Percentiles rank a stretch among this genome's conserved stretches.
These are phyloP conservation scores for Penicillium daleae DNA, from an alignment of 495 filamentous ascomycete genomes.

Conservation along the genomic window DNA sequence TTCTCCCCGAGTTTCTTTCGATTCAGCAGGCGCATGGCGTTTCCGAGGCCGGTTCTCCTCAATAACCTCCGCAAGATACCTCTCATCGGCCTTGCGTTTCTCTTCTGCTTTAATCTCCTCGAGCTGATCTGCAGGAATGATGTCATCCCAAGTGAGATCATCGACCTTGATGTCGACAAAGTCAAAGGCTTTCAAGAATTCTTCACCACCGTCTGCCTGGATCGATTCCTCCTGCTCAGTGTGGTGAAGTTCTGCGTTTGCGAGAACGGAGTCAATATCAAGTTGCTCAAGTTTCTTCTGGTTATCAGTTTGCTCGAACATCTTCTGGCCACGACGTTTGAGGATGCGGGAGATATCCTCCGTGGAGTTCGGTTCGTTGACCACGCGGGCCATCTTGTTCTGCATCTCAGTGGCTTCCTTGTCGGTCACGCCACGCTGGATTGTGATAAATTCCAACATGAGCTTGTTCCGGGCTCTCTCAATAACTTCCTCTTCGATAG, in stretches of 20 bases:
- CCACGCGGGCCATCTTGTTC: conserved; percentile 64
- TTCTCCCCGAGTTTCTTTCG: conserved; percentile 78
- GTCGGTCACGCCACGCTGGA: conserved; percentile 94
- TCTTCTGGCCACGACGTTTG: conserved; percentile 89
- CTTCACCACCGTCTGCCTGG: conserved; percentile 87
- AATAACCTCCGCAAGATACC: conserved; percentile 78
- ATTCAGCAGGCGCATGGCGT: conserved; percentile 68
- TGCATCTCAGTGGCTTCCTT: conserved; percentile 74
- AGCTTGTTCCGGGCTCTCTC: conserved; percentile 96
- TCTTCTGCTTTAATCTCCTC: conserved; percentile 88
- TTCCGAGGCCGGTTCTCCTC: conserved; percentile 88
- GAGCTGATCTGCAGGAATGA: conserved; percentile 92
- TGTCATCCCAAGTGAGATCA: conserved; percentile 93
- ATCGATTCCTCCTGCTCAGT: conserved; percentile 89
- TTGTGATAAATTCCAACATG: conserved; percentile 97
- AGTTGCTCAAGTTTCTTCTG: conserved; percentile 95
- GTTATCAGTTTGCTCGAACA: conserved; percentile 96
- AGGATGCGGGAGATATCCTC: conserved; percentile 93
- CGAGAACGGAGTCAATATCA: conserved; percentile 96
- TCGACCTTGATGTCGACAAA: conserved; percentile 95
- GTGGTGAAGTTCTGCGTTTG: conserved; percentile 92
- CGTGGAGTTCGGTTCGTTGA: conserved; percentile 77
- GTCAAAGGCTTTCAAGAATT: conserved; percentile 86
- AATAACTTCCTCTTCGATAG: conserved; percentile 96
- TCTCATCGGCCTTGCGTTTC: conserved; percentile 78